Conservation (phyloP, 345 rosid species). For the Ricinus communis region DNA sequence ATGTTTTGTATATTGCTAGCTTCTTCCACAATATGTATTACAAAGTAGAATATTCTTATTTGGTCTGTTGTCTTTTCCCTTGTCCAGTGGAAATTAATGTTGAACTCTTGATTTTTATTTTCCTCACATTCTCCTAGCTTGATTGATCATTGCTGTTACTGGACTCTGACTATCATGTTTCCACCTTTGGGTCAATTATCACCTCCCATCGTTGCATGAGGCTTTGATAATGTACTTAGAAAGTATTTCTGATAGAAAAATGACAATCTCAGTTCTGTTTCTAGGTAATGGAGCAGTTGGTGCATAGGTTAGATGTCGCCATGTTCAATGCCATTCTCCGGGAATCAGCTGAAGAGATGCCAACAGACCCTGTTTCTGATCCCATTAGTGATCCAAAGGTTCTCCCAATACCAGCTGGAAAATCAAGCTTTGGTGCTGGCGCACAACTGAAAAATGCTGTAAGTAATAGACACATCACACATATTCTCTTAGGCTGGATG, state of each 20-base stretch:
- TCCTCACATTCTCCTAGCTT: not conserved
- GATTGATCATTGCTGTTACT: not conserved
- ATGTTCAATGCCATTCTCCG: constrained; percentile 98
- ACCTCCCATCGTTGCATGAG: not conserved
- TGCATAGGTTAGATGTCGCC: constrained; percentile 84
- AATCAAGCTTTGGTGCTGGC: constrained; percentile 86
- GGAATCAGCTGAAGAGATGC: constrained; percentile 94
- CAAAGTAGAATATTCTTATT: not conserved
- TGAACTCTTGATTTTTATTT: not conserved
- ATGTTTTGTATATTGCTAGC: constrained; percentile 17
- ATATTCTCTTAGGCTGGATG: not conserved
- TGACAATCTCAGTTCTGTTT: constrained; percentile 16
- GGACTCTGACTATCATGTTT: not conserved
- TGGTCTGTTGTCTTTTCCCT: not conserved
- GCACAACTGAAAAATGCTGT: constrained; percentile 90
- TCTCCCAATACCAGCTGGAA: constrained; percentile 90
- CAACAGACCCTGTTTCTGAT: constrained; percentile 93
- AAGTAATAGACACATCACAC: constrained; percentile 30
- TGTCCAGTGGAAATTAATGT: not conserved
- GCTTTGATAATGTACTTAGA: constrained; percentile 9
- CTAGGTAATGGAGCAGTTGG: constrained; percentile 92
- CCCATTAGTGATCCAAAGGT: constrained; percentile 84
- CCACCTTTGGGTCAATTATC: not conserved
- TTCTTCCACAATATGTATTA: not conserved
- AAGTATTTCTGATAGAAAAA: not conserved